Evolutionary conservation across 2,329 filamentous ascomycete genomes (phyloP).

Genomic region (Ceratocystis lukuohia): DNA sequence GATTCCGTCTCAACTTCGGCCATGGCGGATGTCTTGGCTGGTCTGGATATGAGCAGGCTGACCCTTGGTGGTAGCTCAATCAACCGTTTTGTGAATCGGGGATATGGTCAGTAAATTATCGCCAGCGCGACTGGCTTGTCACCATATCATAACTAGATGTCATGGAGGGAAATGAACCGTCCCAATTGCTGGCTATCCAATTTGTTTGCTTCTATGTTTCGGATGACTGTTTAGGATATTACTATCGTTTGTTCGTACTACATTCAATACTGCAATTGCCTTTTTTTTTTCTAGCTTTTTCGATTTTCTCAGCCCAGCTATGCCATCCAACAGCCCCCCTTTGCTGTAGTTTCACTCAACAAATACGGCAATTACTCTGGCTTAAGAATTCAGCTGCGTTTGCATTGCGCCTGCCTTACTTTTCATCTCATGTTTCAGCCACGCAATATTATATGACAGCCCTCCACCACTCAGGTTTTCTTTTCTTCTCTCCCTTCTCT

Average conservation of each 20-base stretch:
- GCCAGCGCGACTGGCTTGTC: neutral
- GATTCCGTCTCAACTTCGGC: constrained; percentile 74
- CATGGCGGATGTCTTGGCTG: constrained; percentile 61
- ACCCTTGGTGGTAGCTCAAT: constrained; percentile 20
- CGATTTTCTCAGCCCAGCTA: neutral
- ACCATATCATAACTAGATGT: neutral
- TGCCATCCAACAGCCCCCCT: no score
- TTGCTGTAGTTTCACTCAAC: neutral
- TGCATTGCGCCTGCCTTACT: neutral
- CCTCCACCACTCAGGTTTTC: neutral
- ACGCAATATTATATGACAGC: neutral
- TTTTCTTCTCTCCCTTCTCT: neutral
- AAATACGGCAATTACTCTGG: neutral
- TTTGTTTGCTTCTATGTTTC: neutral
- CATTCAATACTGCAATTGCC: neutral
- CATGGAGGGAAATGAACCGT: neutral
- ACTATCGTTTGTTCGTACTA: neutral
- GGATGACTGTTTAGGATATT: neutral
- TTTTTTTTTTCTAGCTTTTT: neutral
- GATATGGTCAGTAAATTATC: neutral
- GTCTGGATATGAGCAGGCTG: constrained; percentile 44
- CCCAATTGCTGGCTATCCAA: neutral
- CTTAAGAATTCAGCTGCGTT: neutral
- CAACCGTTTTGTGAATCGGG: constrained; percentile 18
- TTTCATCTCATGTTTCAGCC: neutral